Evolutionary conservation across 2,329 filamentous ascomycete species (phyloP).

Genomic region (Lachnellula hyalina): DNA sequence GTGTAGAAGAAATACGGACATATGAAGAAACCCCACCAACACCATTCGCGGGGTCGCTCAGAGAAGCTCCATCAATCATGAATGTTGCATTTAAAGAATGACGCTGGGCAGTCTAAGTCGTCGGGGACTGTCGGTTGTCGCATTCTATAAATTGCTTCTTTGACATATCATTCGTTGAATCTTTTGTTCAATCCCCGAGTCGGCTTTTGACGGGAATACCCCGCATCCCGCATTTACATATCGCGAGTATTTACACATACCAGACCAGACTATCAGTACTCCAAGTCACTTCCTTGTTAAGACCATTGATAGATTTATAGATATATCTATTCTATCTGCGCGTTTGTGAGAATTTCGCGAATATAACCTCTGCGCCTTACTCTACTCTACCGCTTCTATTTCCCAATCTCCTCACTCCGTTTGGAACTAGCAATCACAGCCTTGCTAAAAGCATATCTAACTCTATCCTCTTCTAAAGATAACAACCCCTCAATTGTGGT

Average conservation of each 20-base stretch:
- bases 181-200: background rate
- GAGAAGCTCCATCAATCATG: background rate
- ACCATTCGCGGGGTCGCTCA: background rate
- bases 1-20: background rate
- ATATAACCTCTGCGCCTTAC: background rate
- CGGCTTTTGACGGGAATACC: slow-evolving; percentile 1
- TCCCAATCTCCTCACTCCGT: slow-evolving; percentile 26
- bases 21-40: background rate
- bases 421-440: slow-evolving; percentile 65
- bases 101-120: background rate
- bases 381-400: background rate
- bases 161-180: background rate
- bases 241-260: background rate
- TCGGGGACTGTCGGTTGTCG: background rate
- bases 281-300: too few relatives aligned
- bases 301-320: too few relatives aligned
- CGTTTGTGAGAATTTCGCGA: background rate
- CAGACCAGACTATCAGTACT: too few relatives aligned
- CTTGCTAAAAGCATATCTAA: slow-evolving; percentile 60
- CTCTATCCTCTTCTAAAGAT: slow-evolving; percentile 67
- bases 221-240: background rate
- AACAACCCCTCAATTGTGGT: slow-evolving; percentile 72
- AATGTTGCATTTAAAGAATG: background rate
- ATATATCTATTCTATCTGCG: too few relatives aligned
- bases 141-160: too few relatives aligned